Evolutionary conservation across 345 rosid species (phyloP).

Genomic region (Hibiscus mutabilis): DNA sequence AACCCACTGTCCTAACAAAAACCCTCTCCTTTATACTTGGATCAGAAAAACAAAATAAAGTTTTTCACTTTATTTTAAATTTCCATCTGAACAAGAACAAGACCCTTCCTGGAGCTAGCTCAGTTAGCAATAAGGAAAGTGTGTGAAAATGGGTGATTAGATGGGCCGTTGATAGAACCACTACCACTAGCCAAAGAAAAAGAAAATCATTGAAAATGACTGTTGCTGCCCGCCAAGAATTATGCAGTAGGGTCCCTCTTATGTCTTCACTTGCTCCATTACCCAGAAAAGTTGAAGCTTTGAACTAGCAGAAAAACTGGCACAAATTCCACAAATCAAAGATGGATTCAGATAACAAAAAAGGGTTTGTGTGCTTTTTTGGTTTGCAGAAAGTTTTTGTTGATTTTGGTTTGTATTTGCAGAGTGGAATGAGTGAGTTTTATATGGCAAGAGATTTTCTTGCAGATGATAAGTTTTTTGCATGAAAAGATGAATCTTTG

Average conservation of each 20-base stretch:
- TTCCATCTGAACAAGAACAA: constrained; percentile 6
- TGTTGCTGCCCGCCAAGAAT: constrained; percentile 64
- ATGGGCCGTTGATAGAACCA: constrained; percentile 46
- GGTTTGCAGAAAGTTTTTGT: not conserved
- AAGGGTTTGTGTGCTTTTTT: not conserved
- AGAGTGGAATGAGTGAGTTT: constrained; percentile 7
- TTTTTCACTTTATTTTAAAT: not conserved
- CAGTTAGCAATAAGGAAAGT: constrained; percentile 24
- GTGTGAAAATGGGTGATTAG: constrained; percentile 27
- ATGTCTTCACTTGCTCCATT: constrained; percentile 39
- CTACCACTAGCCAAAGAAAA: constrained; percentile 32
- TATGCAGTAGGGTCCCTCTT: constrained; percentile 68
- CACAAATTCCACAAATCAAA: constrained; percentile 3
- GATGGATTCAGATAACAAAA: not conserved
- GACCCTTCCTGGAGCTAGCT: constrained; percentile 23
- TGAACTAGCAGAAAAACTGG: not conserved
- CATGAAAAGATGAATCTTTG: not conserved
- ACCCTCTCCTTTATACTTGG: not conserved
- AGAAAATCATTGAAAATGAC: constrained; percentile 73
- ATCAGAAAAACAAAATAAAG: constrained; percentile 9
- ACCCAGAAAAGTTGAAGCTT: constrained; percentile 17
- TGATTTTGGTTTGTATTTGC: not conserved
- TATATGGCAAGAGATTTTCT: not conserved
- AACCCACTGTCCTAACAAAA: not conserved
- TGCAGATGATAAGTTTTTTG: not conserved